phyloP scores from a whole-genome alignment of 208 protist species.

The Leishmania martiniquensis region DNA sequence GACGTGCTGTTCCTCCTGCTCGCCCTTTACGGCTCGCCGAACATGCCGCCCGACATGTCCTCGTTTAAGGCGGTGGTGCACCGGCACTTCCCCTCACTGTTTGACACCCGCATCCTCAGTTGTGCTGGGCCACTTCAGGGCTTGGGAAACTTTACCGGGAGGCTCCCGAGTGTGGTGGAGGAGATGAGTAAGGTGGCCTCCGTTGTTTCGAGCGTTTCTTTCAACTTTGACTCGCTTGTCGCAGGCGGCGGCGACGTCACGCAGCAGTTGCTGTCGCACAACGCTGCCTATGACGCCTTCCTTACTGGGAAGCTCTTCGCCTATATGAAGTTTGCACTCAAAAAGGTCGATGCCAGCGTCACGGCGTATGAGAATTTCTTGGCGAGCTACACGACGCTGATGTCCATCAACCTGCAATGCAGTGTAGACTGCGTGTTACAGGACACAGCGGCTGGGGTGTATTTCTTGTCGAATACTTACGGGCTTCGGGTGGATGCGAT shows the following conservation, averaged over 20 bases:
- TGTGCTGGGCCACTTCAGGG: constrained; percentile 43
- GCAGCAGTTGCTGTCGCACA: constrained; percentile 20
- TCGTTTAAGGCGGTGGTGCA: constrained; percentile 55
- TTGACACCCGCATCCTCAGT: constrained; percentile 65
- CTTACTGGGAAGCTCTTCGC: constrained; percentile 64
- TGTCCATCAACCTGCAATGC: constrained; percentile 22
- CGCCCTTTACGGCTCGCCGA: constrained; percentile 28
- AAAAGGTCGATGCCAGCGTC: background rate
- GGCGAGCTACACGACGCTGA: constrained; percentile 21
- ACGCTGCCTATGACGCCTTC: constrained; percentile 59
- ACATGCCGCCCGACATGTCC: constrained; percentile 29
- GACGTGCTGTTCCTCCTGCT: constrained; percentile 68
- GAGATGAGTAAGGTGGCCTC: constrained; percentile 23
- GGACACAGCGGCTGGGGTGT: constrained; percentile 23
- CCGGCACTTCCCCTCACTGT: constrained; percentile 57
- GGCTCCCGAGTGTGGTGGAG: constrained; percentile 42
- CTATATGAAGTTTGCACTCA: constrained; percentile 33
- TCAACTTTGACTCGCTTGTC: constrained; percentile 14
- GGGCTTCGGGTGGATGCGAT: constrained; percentile 32
- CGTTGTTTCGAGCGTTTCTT: constrained; percentile 11
- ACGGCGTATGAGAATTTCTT: constrained; percentile 22
- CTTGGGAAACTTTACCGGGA: constrained; percentile 41
- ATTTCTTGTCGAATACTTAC: constrained; percentile 18
- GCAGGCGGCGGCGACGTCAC: constrained; percentile 16
- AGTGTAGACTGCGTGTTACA: constrained; percentile 16